Conservation (phyloP, 441 rosid species). For the Mallotus japonicus region DNA sequence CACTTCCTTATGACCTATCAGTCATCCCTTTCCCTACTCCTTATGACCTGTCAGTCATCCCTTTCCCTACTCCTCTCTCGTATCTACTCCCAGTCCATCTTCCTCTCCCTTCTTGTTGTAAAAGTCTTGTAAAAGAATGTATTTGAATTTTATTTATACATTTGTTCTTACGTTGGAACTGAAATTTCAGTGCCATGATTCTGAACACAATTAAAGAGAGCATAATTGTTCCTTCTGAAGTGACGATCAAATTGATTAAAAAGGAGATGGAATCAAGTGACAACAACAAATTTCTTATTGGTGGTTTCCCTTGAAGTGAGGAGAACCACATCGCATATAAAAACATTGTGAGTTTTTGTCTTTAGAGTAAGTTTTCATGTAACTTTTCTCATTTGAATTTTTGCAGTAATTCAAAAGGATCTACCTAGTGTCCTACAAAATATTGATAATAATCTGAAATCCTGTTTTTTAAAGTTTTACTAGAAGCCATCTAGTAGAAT, state of each 20-base stretch:
- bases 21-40: too few relatives aligned
- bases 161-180: conserved; percentile 13
- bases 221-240: conserved; percentile 86
- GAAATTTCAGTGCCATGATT: conserved; percentile 60
- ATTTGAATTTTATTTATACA: too few relatives aligned
- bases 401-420: neutral
- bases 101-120: too few relatives aligned
- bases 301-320: conserved; percentile 90
- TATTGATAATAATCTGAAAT: conserved; percentile 2
- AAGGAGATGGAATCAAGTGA: conserved; percentile 64
- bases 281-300: conserved; percentile 72
- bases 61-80: too few relatives aligned
- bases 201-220: conserved; percentile 72
- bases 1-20: too few relatives aligned
- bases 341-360: conserved; percentile 49
- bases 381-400: conserved; percentile 10
- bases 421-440: neutral
- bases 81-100: too few relatives aligned
- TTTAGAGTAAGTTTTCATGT: neutral
- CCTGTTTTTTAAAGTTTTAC: conserved; percentile 5
- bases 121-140: too few relatives aligned
- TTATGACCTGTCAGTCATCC: too few relatives aligned
- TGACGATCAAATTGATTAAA: conserved; percentile 80
- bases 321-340: conserved; percentile 81
- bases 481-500: neutral